phyloP scores from a whole-genome alignment of 192 early-diverging fungal species.

The Linnemannia schmuckeri region DNA sequence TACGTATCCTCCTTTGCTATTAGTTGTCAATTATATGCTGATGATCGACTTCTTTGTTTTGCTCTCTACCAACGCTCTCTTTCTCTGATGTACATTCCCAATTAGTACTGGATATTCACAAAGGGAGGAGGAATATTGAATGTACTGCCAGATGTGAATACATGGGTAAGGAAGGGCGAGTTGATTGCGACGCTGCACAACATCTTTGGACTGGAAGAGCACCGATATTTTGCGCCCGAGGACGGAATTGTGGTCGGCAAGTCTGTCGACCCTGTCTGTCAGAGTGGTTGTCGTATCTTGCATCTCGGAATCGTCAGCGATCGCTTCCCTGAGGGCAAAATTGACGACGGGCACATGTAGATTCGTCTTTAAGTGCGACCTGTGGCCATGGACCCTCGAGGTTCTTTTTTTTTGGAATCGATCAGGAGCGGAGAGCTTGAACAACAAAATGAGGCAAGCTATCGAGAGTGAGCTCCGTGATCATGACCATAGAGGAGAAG shows the following conservation, averaged over 20 bases:
- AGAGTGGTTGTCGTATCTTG: conserved; percentile 88
- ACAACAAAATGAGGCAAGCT: too few species aligned
- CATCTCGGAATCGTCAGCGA: conserved; percentile 84
- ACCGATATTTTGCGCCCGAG: conserved; percentile 85
- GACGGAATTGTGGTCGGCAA: conserved; percentile 88
- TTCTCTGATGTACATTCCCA: conserved; percentile 6
- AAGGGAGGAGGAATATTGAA: conserved; percentile 89
- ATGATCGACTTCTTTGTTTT: background rate
- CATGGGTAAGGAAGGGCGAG: conserved; percentile 84
- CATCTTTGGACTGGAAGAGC: conserved; percentile 90
- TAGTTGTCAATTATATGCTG: background rate
- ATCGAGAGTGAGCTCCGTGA: too few species aligned
- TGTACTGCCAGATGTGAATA: conserved; percentile 87
- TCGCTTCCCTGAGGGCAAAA: conserved; percentile 62
- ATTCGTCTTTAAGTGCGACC: background rate
- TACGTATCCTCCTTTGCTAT: conserved; percentile 28
- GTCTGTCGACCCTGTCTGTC: conserved; percentile 88
- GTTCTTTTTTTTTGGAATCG: too few species aligned
- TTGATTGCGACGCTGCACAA: conserved; percentile 89
- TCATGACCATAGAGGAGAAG: too few species aligned
- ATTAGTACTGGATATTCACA: conserved; percentile 85
- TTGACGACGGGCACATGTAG: conserved; percentile 74
- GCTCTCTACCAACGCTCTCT: background rate
- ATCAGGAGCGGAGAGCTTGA: too few species aligned
- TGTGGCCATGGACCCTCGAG: too few species aligned